phyloP scores from a whole-genome alignment of 495 filamentous ascomycete genomes.

The Gamarada debralockiae region DNA sequence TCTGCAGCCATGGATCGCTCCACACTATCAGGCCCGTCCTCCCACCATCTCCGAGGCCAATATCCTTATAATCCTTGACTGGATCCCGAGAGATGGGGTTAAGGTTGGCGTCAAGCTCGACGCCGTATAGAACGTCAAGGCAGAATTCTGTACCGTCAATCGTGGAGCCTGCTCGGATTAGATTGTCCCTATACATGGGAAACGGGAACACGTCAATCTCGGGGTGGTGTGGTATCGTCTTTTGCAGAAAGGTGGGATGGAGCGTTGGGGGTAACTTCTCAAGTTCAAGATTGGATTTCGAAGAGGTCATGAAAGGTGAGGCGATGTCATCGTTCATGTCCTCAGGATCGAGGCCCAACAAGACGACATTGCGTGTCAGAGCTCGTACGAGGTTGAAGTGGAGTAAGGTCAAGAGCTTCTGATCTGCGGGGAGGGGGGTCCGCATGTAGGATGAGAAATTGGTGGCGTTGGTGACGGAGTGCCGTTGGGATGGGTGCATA shows the following conservation, averaged over 20 bases:
- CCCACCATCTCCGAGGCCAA: background rate
- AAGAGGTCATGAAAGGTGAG: conserved; percentile 4
- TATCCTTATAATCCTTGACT: background rate
- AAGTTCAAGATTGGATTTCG: background rate
- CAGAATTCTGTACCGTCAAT: conserved; percentile 10
- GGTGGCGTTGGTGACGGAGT: background rate
- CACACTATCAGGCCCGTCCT: conserved; percentile 36
- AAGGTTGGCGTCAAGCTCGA: background rate
- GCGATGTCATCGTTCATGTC: conserved; percentile 2
- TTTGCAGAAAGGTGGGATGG: conserved; percentile 22
- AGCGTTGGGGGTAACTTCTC: conserved; percentile 19
- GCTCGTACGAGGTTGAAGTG: conserved; percentile 14
- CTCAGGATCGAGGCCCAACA: conserved; percentile 3
- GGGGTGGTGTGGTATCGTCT: conserved; percentile 28
- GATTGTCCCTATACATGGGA: conserved; percentile 25
- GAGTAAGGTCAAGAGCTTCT: conserved; percentile 7
- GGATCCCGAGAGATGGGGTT: no score
- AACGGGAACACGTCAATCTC: conserved; percentile 33
- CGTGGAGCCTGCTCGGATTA: background rate
- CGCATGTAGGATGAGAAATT: background rate
- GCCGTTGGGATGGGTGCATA: background rate
- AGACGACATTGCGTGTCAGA: background rate
- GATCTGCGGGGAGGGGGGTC: conserved; percentile 3
- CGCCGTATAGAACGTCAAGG: conserved; percentile 4
- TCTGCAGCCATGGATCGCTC: conserved; percentile 36